Conservation (phyloP, 2,329 filamentous ascomycete genomes). For the Blastomyces emzantsi region DNA sequence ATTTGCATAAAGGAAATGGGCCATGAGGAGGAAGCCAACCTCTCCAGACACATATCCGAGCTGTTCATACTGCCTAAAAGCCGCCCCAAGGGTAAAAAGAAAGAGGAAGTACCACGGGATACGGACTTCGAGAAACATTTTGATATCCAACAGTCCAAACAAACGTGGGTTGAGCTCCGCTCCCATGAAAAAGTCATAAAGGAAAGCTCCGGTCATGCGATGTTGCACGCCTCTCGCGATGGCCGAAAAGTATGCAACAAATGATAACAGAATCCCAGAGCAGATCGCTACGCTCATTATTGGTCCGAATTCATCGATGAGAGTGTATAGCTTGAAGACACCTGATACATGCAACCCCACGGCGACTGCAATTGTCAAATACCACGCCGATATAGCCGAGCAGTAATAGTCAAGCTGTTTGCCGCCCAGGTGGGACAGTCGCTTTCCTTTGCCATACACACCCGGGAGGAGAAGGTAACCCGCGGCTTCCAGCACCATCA, state of each 20-base stretch:
- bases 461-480: constrained; percentile 82
- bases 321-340: constrained; percentile 76
- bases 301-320: constrained; percentile 91
- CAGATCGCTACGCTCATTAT: constrained; percentile 87
- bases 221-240: constrained; percentile 70
- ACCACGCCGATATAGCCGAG: constrained; percentile 78
- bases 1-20: constrained; percentile 85
- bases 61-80: constrained; percentile 69
- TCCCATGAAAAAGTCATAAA: constrained; percentile 89
- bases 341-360: constrained; percentile 68
- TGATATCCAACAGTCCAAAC: constrained; percentile 76
- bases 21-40: constrained; percentile 73
- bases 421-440: constrained; percentile 68
- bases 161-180: constrained; percentile 78
- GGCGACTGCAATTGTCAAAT: constrained; percentile 65
- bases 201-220: constrained; percentile 73
- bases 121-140: constrained; percentile 92
- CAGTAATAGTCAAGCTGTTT: constrained; percentile 92
- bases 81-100: constrained; percentile 63
- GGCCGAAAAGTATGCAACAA: constrained; percentile 79
- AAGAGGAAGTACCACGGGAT: constrained; percentile 88
- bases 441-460: constrained; percentile 78
- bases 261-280: constrained; percentile 75
- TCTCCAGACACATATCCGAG: constrained; percentile 83
- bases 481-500: constrained; percentile 72